Evolutionary conservation across 75 land plant genomes (phyloP), one percentile per base, ranked within the genome.

Genomic region (Cupressus sempervirens): DNA sequence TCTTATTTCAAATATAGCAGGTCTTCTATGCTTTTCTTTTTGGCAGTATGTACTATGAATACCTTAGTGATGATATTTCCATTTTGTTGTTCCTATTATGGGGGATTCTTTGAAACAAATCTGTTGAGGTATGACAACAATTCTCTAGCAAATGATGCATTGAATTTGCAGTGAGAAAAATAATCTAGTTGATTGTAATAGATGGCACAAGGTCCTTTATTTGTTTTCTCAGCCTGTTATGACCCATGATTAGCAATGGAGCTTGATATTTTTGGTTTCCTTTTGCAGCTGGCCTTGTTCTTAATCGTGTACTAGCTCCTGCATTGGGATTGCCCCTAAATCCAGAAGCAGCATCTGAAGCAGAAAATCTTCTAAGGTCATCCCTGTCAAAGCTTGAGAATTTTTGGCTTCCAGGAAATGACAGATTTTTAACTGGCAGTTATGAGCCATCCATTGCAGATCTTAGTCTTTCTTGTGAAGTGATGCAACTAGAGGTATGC

Each of bases 361-460:
- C 86, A 80, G 93, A 93, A 90, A 89, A 89, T 40, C 18, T 95
- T 68, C 79, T 95, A 46, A 86, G 83, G 29, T 87, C 89, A 3
- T 90, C 99, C 26, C 92, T 97, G 2, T 86, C 87, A n/a, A 92
- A 81, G 20, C 89, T 96, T 48, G 98, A 95, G 84, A 89, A 91
- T 1, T 43, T 94, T 81, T 95, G 95, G 95, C 93, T 96, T 73
- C 86, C 91, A 76, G 94, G 89, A 52, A 90, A 86, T 76, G 92
- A 88, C 20, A 88, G 62, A 13, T 97, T 94, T 88, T 87, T 95
- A 83, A 73, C 89, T 18, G 96, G 96, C 48, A 85, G 92, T 68
- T 67, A 48, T 50, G 89, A 92, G 82, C 97, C 96, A 79, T 95
- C 95, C 14, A 94, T 97, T 88, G 99, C 99, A 67, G 99, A 97